Conservation (phyloP, 805 yeast genomes). For the Yarrowia deformans region DNA sequence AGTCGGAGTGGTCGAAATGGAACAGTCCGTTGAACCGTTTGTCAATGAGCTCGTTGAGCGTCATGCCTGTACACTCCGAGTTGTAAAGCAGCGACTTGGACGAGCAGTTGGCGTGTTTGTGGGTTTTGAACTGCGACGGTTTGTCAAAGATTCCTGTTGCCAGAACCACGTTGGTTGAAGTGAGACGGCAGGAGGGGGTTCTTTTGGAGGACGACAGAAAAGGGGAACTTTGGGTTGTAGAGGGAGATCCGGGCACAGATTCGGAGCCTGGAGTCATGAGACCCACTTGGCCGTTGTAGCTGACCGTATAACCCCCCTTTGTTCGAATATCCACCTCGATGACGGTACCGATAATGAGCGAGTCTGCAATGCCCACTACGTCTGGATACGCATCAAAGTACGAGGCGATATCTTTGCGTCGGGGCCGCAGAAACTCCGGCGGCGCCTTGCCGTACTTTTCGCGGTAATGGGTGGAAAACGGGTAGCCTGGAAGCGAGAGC, state of each 20-base stretch:
- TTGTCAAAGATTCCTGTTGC: conserved; percentile 48
- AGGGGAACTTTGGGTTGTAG: neutral
- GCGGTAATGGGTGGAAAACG: conserved; percentile 45
- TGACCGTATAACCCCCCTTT: conserved; percentile 19
- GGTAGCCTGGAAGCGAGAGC: conserved; percentile 50
- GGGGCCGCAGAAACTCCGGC: conserved; percentile 46
- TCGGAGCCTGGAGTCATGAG: conserved; percentile 21
- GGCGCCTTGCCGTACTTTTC: conserved; percentile 35
- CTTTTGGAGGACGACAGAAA: neutral
- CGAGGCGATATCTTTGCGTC: conserved; percentile 46
- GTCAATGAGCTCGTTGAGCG: conserved; percentile 26
- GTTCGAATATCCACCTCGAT: conserved; percentile 1
- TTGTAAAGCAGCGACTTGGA: conserved; percentile 24
- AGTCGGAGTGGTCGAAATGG: conserved; percentile 17
- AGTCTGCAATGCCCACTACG: conserved; percentile 44
- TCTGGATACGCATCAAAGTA: conserved; percentile 47
- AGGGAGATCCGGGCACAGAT: conserved; percentile 22
- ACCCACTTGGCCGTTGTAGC: conserved; percentile 14
- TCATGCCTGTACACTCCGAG: conserved; percentile 36
- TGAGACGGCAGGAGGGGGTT: conserved; percentile 13
- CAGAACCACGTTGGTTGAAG: conserved; percentile 41
- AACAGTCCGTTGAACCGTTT: conserved; percentile 32
- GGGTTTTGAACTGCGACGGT: conserved; percentile 41
- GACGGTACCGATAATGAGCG: conserved; percentile 42
- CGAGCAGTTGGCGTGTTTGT: conserved; percentile 31